Evolutionary conservation across 1,139 yeast genomes (phyloP), one percentile per base, ranked within the genome.

Genomic region (Eremothecium cymbalariae): DNA sequence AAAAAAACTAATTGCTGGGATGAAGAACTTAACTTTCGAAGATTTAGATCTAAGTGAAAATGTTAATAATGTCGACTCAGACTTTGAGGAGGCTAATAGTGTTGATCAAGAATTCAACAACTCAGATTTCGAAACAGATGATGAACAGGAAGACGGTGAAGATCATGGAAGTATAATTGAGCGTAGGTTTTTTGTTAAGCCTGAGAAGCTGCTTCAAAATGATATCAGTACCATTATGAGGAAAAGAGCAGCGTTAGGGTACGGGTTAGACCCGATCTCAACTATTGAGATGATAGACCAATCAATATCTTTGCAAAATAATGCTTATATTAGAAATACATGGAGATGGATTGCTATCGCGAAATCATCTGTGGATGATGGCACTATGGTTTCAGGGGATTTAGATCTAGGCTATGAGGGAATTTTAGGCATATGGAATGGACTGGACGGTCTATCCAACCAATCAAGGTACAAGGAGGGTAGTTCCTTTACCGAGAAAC

Each of bases 341-440:
- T 88, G 97, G 97, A 74, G 79, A 49, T 88, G 96, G 96, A 60
- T 88, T 18, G 72, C 76, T 6, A 70, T 82, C 32, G 86, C 94
- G 0, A 68, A 74, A 40, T 73, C 72, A 32, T 71, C 85, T 1
- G 75, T 79, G 12, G 74, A 70, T 19, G 74, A 79, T 35, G 84
- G 84, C 0, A 65, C 78, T 2, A 78, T 83, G 84, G 63, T 72
- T 1, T 69, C 79, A 1, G 77, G 74, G 17, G 65, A 61, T 6
- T 63, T 84, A 19, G 96, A 90, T 54, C 67, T 90, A 25, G 93
- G 94, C 2, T 86, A 74, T 55, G 80, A 82, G 47, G 98, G 97
- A 6, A 93, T 88, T 2, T 59, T 76, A 22, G 95, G 95, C 9
- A 77, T 88, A 25, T 90, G 97, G 97, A 77, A 76, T 46, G 94